Evolutionary conservation across 257 asterid genomes (phyloP).

Genomic region (Capsicum baccatum): DNA sequence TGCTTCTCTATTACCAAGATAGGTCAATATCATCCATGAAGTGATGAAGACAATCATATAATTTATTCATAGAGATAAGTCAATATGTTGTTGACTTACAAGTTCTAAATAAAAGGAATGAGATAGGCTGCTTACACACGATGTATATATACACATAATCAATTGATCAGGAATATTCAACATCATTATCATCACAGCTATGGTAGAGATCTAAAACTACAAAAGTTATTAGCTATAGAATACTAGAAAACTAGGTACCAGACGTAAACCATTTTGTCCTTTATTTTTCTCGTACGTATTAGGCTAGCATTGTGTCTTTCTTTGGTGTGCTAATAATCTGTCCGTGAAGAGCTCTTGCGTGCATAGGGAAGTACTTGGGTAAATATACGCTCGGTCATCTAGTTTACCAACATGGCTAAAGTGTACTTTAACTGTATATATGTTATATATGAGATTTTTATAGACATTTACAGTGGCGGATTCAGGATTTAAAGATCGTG

Average conservation of each 20-base stretch:
- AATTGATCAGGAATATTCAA: neutral
- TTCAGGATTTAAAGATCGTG: too few relatives aligned
- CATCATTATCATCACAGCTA: constrained; percentile 11
- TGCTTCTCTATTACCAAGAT: neutral
- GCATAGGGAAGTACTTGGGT: too few relatives aligned
- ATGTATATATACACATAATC: too few relatives aligned
- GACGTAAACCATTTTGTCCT: neutral
- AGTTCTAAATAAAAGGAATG: too few relatives aligned
- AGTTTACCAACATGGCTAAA: too few relatives aligned
- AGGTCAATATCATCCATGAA: neutral
- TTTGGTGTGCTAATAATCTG: neutral
- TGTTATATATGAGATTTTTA: too few relatives aligned
- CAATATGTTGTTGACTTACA: neutral
- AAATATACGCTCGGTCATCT: too few relatives aligned
- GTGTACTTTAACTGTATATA: too few relatives aligned
- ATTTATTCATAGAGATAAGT: neutral
- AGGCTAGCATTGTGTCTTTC: neutral
- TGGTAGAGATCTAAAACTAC: neutral
- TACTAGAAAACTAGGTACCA: constrained; percentile 7
- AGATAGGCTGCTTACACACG: too few relatives aligned
- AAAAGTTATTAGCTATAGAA: neutral
- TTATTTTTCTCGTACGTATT: neutral
- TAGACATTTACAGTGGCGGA: too few relatives aligned
- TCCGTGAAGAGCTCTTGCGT: too few relatives aligned
- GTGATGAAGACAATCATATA: neutral